Base-by-base conservation (phyloP, 371 early-diverging fungal species). In the Haplosporangium sp. region DNA sequence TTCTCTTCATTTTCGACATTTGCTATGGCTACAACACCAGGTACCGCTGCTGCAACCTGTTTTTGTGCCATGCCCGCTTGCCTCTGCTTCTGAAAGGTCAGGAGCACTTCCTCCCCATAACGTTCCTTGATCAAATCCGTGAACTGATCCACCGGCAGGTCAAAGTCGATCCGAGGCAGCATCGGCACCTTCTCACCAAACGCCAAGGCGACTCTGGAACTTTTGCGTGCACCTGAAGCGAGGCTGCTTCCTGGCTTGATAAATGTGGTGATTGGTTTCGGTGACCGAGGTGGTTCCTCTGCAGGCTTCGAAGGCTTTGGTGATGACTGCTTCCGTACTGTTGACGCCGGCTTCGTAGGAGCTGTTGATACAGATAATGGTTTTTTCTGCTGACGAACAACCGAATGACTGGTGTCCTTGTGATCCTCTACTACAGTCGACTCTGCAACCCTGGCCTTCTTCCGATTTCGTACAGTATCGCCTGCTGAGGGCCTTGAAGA, bases 131-230 rank as follows among this genome's bases (percentile, higher is more conserved):
- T 66, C 53, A 80, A 21, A 6, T 65, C 59, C 1, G 77, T 81
- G 71, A 75, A 85, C 2, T 58, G 47, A 13, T 64, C 68, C 62
- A 64, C 12, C 0, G 88, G 86, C 14, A 88, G 64, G 43, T 67
- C 68, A 57, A 86, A 88, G 55, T 88, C 88, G n/a, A 59, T n/a
- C 46, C 67, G 62, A 7, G 67, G 67, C 70, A 88, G 71, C 2
- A 62, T 51, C 0, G 88, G 88, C 46, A 88, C 58, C 54, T 79
- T 83, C 18, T 82, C 82, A n/a, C 88, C 88, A 81, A 88, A 88
- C 0, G 87, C 88, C 46, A 82, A 54, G 0, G 69, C 80, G 37
- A 54, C 88, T 69, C 55, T 55, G 29, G 41, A 76, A 59, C 63
- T 84, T 59, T 62, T 84, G 57, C 65, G 82, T 45, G 46, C 74